A percentile compares a stretch with the other conserved stretches of the same genome.
Evolutionary conservation across 192 early-diverging fungal species (phyloP).

Genomic region (Entophlyctis luteolus): DNA sequence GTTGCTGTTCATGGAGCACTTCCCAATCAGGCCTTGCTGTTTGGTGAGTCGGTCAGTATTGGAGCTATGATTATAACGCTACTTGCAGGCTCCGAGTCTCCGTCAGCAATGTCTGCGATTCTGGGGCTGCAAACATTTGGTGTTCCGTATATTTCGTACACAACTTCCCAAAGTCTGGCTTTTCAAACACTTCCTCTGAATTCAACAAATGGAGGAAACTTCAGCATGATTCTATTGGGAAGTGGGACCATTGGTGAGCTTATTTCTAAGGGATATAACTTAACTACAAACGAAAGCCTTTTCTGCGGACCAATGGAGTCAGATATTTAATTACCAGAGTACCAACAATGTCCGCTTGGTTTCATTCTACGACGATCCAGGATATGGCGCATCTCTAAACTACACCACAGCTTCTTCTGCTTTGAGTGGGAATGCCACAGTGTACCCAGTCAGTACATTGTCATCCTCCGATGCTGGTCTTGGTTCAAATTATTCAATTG

Average conservation of each 20-base stretch:
- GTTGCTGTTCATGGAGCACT: no score
- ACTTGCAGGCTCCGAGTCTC: not conserved
- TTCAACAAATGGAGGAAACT: not conserved
- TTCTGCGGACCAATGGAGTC: not conserved
- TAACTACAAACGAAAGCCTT: no score
- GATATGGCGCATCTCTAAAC: not conserved
- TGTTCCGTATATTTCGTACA: not conserved
- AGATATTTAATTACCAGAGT: conserved; percentile 3
- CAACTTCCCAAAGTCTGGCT: not conserved
- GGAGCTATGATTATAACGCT: no score
- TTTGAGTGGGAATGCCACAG: not conserved
- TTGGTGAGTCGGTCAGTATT: no score
- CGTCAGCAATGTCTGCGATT: not conserved
- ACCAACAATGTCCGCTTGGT: conserved; percentile 17
- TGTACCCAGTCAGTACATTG: not conserved
- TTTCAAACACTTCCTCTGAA: not conserved
- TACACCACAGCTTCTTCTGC: not conserved
- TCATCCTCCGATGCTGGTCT: not conserved
- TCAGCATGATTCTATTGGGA: not conserved
- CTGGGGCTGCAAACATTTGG: not conserved
- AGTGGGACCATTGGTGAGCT: not conserved
- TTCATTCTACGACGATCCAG: not conserved
- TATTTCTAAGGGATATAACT: no score
- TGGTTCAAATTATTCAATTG: not conserved
- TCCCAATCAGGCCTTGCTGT: no score